phyloP scores from a whole-genome alignment of 2,329 filamentous ascomycete species.

The Fusarium oligoseptatum region DNA sequence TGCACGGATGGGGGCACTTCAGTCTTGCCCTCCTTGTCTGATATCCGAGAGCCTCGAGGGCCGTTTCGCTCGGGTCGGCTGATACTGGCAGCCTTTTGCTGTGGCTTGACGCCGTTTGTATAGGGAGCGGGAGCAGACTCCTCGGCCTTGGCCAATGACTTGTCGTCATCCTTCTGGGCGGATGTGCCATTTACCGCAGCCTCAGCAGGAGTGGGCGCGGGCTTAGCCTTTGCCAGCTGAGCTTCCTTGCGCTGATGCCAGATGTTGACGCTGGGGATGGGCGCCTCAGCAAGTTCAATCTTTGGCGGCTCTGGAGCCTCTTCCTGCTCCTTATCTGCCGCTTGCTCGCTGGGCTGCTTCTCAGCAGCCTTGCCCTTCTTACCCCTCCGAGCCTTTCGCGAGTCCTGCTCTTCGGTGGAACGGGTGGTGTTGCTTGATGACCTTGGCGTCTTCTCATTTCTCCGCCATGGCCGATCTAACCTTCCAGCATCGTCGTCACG shows the following conservation, averaged over 20 bases:
- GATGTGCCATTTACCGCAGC: slow-evolving; percentile 48
- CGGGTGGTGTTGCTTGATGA: slow-evolving; percentile 74
- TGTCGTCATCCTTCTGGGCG: slow-evolving; percentile 58
- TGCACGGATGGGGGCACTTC: slow-evolving; percentile 73
- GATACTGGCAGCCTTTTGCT: slow-evolving; percentile 59
- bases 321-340: slow-evolving; percentile 68
- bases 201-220: slow-evolving; percentile 53
- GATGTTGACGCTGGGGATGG: slow-evolving; percentile 85
- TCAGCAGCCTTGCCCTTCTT: slow-evolving; percentile 70
- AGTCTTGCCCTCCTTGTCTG: slow-evolving; percentile 57
- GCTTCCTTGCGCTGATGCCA: slow-evolving; percentile 86
- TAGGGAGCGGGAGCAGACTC: slow-evolving; percentile 36
- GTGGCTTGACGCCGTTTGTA: slow-evolving; percentile 56
- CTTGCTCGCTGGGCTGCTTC: slow-evolving; percentile 62
- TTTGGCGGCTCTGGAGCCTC: slow-evolving; percentile 63
- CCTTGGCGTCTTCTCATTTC: slow-evolving; percentile 65
- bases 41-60: slow-evolving; percentile 61
- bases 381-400: slow-evolving; percentile 64
- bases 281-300: slow-evolving; percentile 81
- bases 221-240: slow-evolving; percentile 66
- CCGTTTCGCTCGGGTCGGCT: slow-evolving; percentile 57
- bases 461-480: slow-evolving; percentile 57
- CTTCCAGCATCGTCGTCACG: slow-evolving; percentile 56
- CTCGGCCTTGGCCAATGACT: slow-evolving; percentile 51
- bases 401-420: slow-evolving; percentile 71